These are phyloP conservation scores for Yamadazyma jaroonii DNA, from an alignment of 1,139 yeast species.

Conservation along the genomic window DNA sequence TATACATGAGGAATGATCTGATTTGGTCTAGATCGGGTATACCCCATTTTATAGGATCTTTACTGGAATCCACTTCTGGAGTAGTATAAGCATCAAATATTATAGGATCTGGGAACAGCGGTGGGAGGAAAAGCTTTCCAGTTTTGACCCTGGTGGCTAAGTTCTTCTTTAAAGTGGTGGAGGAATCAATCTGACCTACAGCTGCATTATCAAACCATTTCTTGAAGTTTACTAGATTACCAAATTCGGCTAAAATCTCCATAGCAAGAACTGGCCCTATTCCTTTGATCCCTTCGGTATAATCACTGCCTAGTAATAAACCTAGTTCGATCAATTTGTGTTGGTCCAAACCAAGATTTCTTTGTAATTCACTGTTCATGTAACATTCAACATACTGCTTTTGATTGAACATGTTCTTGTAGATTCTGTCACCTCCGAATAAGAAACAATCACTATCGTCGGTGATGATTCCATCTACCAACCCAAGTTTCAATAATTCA, in stretches of 20 bases:
- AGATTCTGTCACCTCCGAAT: slow-evolving; percentile 84
- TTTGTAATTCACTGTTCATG: slow-evolving; percentile 53
- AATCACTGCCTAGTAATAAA: slow-evolving; percentile 84
- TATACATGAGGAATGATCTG: slow-evolving; percentile 62
- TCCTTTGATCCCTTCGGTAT: slow-evolving; percentile 87
- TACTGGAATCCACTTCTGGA: slow-evolving; percentile 84
- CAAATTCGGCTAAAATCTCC: slow-evolving; percentile 91
- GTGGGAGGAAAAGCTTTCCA: slow-evolving; percentile 62
- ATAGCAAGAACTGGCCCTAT: slow-evolving; percentile 91
- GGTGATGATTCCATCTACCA: slow-evolving; percentile 94
- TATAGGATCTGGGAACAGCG: slow-evolving; percentile 65
- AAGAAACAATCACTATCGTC: slow-evolving; percentile 97
- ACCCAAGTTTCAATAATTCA: slow-evolving; percentile 54
- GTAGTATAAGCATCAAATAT: slow-evolving; percentile 70
- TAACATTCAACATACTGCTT: slow-evolving; percentile 91
- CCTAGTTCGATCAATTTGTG: slow-evolving; percentile 74
- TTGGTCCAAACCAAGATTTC: slow-evolving; percentile 64
- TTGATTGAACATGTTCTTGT: slow-evolving; percentile 93
- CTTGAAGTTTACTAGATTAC: slow-evolving; percentile 32
- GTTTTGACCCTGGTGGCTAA: slow-evolving; percentile 55
- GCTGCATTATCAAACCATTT: slow-evolving; percentile 38
- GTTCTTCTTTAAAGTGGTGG: slow-evolving; percentile 36
- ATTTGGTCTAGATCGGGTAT: slow-evolving; percentile 79
- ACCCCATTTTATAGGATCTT: slow-evolving; percentile 85
- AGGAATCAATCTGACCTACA: slow-evolving; percentile 16